Evolutionary conservation across 2,329 filamentous ascomycete genomes (phyloP), one percentile per base, ranked within the genome.

Genomic region (Penicillium corylophilum): DNA sequence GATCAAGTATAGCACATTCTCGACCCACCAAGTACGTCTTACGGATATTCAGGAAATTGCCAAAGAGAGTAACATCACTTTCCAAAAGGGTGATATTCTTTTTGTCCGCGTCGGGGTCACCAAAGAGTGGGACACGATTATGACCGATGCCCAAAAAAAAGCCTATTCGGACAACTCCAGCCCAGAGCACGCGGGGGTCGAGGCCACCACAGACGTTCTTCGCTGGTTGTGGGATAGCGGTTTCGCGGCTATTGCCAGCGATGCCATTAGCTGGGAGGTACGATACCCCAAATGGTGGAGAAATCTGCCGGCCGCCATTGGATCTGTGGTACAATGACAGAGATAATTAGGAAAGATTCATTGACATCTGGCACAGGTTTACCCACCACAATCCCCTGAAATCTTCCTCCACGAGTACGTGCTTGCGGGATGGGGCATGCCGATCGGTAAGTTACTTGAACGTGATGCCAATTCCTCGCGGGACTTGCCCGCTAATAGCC

Each of bases 151-250:
- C 5, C 63, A 70, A 44, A 65, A 69, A 47, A 53, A 56, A 26
- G 60, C 62, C 18, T 70, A 72, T 45, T 61, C 64, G 8, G 49
- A 69, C 16, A 64, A 77, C 47, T 65, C 71, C 1, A 70, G 68
- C 16, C 73, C 73, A 2, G 72, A 74, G 50, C 74, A 71, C 1
- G 69, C 77, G 31, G 81, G 80, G 0, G 72, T 83, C 1, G 75
- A 80, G 43, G 77, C 77, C 0, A 77, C 74, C 1, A 71, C 75
- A 6, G 77, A 76, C 10, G 74, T 78, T 18, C 72, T 83, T 8
- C 72, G 76, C 38, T 86, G 82, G 81, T 68, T 85, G 13, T 85
- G 82, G 81, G 76, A 84, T 46, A 73, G 76, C 22, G 71, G 75
- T 15, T 84, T 85, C 61, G 71, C 80, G 0, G 82, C 82, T 3